Conservation (phyloP, 164 flowering plant genomes). For the Annona squamosa region DNA sequence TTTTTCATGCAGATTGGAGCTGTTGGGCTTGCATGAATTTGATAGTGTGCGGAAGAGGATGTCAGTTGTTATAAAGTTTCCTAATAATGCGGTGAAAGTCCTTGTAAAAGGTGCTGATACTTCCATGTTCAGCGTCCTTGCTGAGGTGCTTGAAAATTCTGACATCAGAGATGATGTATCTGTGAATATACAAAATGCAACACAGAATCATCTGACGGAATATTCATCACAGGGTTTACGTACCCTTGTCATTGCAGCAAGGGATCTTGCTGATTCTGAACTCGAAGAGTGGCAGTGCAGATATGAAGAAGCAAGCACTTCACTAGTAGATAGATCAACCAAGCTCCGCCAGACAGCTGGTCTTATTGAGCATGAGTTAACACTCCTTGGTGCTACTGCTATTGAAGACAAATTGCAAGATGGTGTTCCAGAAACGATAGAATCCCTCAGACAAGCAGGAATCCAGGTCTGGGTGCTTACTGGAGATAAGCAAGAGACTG, state of each 20-base stretch:
- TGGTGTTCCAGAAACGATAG: conserved; percentile 93
- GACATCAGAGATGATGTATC: conserved; percentile 13
- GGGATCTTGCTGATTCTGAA: conserved; percentile 60
- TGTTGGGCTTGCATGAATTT: conserved; percentile 49
- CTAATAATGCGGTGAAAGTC: conserved; percentile 65
- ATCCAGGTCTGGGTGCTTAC: conserved; percentile 94
- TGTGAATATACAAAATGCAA: conserved; percentile 25
- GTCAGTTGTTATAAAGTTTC: conserved; percentile 87
- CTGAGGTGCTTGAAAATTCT: conserved; percentile 24
- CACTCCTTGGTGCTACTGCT: conserved; percentile 77
- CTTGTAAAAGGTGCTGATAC: conserved; percentile 93
- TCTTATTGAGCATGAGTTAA: conserved; percentile 61
- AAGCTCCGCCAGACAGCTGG: conserved; percentile 80
- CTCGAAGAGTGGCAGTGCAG: conserved; percentile 70
- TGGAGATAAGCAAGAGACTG: conserved; percentile 96
- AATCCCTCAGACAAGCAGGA: conserved; percentile 88
- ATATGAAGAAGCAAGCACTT: conserved; percentile 87
- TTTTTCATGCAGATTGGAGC: conserved; percentile 28
- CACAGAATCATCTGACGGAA: conserved; percentile 57
- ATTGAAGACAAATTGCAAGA: conserved; percentile 88
- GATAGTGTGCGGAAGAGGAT: conserved; percentile 90
- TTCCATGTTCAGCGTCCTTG: conserved; percentile 61
- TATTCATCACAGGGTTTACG: conserved; percentile 79
- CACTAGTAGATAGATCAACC: conserved; percentile 59
- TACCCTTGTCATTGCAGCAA: conserved; percentile 79